Conservation (phyloP, 768 basidiomycete species). For the Terana coerulea region DNA sequence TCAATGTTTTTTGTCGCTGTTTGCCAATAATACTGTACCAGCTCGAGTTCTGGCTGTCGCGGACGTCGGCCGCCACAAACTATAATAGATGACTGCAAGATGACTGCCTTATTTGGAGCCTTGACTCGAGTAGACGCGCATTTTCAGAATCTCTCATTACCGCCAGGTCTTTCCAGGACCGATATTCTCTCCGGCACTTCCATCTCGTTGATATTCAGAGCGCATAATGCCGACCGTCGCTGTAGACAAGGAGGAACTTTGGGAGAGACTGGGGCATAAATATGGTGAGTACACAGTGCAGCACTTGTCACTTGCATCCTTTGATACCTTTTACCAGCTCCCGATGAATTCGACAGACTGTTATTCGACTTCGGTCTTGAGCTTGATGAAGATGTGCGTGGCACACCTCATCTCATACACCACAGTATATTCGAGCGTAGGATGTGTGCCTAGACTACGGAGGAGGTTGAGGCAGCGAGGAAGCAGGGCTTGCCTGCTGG, state of each 20-base stretch:
- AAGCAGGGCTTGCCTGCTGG: slow-evolving; percentile 84
- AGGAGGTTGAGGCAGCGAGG: slow-evolving; percentile 75
- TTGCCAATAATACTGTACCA: not conserved
- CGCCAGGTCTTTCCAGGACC: not conserved
- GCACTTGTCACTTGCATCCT: slow-evolving; percentile 11
- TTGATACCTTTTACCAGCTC: slow-evolving; percentile 48
- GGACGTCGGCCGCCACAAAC: too few species aligned
- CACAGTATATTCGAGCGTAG: too few species aligned
- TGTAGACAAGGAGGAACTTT: slow-evolving; percentile 94
- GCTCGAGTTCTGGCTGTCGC: too few species aligned
- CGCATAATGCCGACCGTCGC: slow-evolving; percentile 85
- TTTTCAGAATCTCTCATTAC: not conserved
- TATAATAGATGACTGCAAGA: too few species aligned
- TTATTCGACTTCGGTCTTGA: slow-evolving; percentile 98
- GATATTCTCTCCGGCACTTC: not conserved
- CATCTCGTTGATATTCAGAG: not conserved
- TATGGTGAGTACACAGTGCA: slow-evolving; percentile 58
- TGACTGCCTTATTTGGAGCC: not conserved
- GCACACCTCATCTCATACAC: not conserved
- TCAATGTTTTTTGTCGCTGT: not conserved
- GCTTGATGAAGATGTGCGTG: slow-evolving; percentile 90
- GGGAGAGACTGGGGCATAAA: slow-evolving; percentile 74
- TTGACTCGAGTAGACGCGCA: slow-evolving; percentile 4
- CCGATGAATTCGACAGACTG: slow-evolving; percentile 91
- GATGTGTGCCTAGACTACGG: slow-evolving; percentile 70